Base-by-base conservation (phyloP, 495 filamentous ascomycete genomes). In the Choiromyces venosus region DNA sequence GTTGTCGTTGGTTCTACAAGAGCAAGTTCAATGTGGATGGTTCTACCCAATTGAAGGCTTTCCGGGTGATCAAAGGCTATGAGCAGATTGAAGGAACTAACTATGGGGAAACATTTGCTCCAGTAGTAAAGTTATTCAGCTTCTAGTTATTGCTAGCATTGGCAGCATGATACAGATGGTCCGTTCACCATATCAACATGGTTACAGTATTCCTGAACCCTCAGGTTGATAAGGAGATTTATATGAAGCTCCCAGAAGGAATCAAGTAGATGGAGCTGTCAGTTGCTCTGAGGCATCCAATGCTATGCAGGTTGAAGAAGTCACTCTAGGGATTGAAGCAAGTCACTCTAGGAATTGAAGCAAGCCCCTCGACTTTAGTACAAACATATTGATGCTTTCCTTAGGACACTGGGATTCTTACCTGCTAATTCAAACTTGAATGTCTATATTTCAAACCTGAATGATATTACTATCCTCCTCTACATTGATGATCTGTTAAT, bases 121-220 rank as follows among this genome's bases (percentile, higher is more conserved):
- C 71, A 3, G 71, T 68, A 1, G 29, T 64, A 2, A 68, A 36
- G 35, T n/a, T 68, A 18, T 21, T 10, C 8, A 68, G 0, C 21
- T 66, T 68, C 19, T 18, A 4, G 10, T 25, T 68, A 18, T 38
- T 68, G 10, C 64, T 73, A 4, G 65, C 37, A 2, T 33, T 56
- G 18, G 46, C 71, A 3, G 64, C 71, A 6, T 12, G 5, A 14
- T 14, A 68, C 0, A 2, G 56, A 21, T 73, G 65, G 71, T 18
- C 39, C 21, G 39, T 73, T 1, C 33, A 73, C 18, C 71, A 73
- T 5, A 67, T 73, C 64, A 64, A 73, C 37, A 38, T 73, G n/a
- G 71, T 73, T 19, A 73, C 71, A 14, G 71, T 64, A 4, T 73
- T 73, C 56, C 40, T 73, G 9, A 40, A 73, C 44, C 71, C 64